Base-by-base conservation (phyloP, 2,329 filamentous ascomycete genomes). In the Apiospora aurea region DNA sequence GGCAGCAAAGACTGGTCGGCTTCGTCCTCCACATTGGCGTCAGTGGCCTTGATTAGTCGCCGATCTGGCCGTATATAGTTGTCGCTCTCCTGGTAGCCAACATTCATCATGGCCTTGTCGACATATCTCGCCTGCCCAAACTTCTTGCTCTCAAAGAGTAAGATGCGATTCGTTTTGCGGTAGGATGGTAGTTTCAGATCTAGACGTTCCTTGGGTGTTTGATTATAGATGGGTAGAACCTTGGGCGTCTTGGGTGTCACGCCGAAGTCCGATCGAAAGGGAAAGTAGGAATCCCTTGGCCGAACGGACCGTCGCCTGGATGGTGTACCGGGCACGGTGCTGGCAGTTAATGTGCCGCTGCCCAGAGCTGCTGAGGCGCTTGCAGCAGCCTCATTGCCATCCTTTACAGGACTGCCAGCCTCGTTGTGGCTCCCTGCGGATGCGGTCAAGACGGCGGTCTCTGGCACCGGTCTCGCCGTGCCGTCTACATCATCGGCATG, bases 11-110 rank as follows among this genome's bases (percentile, higher is more conserved):
- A 80, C 64, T 85, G 82, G 26, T 91, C 89, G 3, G 81, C 76
- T 51, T 92, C 90, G 67, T 92, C 90, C 68, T 92, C 90, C 44
- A 87, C 81, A 70, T 88, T 89, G 41, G 83, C 83, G 75, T 92
- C 90, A 38, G 84, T 86, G 29, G 89, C 88, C 79, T 91, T 91
- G 77, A 92, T 89, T 73, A 97, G 86, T 70, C 88, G 91, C 73
- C 90, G 89, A 70, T 95, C 93, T 6, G 94, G 93, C 66, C 94
- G 91, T 70, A 93, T 87, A 79, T 95, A 98, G 72, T 95, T 87
- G 82, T 98, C 96, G 77, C 93, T 97, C 83, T 98, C 95, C 82
- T 98, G 96, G 79, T 97, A 98, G 69, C 96, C 96, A 67, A 97
- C 93, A 78, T 94, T 96, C 76, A 95, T 95, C 95, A 98, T 97